phyloP scores from a whole-genome alignment of 257 asterid genomes.

The Salvia rosmarinus region DNA sequence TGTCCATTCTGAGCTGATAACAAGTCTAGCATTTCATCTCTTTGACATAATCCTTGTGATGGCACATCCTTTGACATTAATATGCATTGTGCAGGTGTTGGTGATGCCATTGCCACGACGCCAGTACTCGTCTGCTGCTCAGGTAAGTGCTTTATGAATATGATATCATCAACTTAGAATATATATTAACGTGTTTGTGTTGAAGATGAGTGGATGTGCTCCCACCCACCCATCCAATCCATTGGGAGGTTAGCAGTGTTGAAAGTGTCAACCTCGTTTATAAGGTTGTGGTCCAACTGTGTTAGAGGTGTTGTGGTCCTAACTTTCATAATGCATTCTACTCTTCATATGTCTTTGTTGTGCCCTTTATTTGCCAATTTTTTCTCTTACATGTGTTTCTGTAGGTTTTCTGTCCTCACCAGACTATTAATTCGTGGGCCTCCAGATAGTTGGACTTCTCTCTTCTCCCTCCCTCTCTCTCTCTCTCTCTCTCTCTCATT shows the following conservation, averaged over 20 bases:
- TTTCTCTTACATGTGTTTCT: constrained; percentile 38
- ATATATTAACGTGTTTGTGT: not conserved
- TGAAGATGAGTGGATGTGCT: constrained; percentile 13
- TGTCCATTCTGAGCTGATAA: no score
- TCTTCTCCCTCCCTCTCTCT: no score
- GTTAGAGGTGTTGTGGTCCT: constrained; percentile 48
- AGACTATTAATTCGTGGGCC: constrained; percentile 39
- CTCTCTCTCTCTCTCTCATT: not conserved
- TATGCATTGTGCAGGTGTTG: not conserved
- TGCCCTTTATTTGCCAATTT: constrained; percentile 29
- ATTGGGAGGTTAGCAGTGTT: constrained; percentile 17
- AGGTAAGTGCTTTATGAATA: not conserved
- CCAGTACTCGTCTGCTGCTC: not conserved
- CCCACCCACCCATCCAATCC: not conserved
- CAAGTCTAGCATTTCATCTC: no score
- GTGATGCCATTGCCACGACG: not conserved
- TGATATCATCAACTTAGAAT: not conserved
- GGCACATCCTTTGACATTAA: not conserved
- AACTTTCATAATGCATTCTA: constrained; percentile 37
- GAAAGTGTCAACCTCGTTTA: constrained; percentile 39
- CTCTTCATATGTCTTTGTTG: constrained; percentile 21
- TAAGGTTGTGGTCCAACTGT: constrained; percentile 37
- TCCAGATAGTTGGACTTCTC: constrained; percentile 23
- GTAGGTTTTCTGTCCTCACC: constrained; percentile 37
- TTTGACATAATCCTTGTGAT: no score